Evolutionary conservation across 148 eudicot species (phyloP), one percentile per base, ranked within the genome.

Genomic region (Pharnaceum exiguum): DNA sequence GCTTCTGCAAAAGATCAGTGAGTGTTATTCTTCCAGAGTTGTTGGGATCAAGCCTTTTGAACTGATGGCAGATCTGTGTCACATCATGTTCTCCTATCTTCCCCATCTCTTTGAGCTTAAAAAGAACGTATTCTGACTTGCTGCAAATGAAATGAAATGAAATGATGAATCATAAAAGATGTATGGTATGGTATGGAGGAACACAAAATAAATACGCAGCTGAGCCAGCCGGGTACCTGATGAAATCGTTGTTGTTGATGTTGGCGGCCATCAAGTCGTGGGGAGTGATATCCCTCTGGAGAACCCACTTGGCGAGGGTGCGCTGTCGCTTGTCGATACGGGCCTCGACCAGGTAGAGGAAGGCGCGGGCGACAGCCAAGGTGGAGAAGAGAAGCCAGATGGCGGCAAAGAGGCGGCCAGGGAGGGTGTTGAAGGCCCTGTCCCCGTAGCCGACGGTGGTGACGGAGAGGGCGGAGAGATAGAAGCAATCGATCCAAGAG

Each of bases 371-470:
- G 24, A 83, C 89, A 2, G 83, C 83, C 36, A 83, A 56, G 0
- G 89, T 80, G 7, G 89, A 83, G 17, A 83, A 47, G 33, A 80
- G 72, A 19, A 83, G 77, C 89, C 89, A 83, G 23, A 80, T 17
- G 13, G 79, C 62, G 1, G 89, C 89, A 21, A 83, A 75, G 35
- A 77, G 66, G n/a, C 89, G 77, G 27, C 89, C 89, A 0, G 28
- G 9, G 18, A 73, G 29, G n/a, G 82, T 74, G 58, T 44, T 57
- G 47, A 83, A 83, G 1, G 89, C 89, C 48, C 72, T 57, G 46
- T 83, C 89, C 0, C 89, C 89, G 52, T 83, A 83, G 7, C 89
- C 89, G 23, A 83, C 89, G 1, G 89, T 83, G 5, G 89, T 83
- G 7, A 83, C 89, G 0, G 89, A 83, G 47, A 83, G 67, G 5